Conservation (phyloP, 768 basidiomycete genomes). For the Naganishia friedmannii region DNA sequence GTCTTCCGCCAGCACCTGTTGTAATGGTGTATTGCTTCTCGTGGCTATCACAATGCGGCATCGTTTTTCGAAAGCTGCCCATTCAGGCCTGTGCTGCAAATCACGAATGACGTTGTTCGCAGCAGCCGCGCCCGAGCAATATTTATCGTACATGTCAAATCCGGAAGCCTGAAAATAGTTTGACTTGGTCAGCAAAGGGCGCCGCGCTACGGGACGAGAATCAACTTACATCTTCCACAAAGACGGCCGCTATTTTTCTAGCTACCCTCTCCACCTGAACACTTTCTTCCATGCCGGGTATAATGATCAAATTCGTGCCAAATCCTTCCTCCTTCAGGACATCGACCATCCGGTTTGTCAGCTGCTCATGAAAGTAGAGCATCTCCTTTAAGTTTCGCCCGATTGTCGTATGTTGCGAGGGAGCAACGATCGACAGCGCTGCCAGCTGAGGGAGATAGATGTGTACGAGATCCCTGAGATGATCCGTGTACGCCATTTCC, state of each 20-base stretch:
- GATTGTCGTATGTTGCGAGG: slow-evolving; percentile 36
- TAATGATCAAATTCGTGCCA: slow-evolving; percentile 29
- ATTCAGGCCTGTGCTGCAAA: slow-evolving; percentile 68
- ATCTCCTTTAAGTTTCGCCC: slow-evolving; percentile 44
- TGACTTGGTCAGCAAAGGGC: slow-evolving; percentile 33
- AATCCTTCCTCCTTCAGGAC: slow-evolving; percentile 48
- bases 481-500: slow-evolving; percentile 75
- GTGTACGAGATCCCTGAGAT: slow-evolving; percentile 69
- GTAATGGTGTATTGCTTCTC: slow-evolving; percentile 45
- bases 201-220: slow-evolving; percentile 34
- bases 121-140: slow-evolving; percentile 81
- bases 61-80: slow-evolving; percentile 77
- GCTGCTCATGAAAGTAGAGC: slow-evolving; percentile 41
- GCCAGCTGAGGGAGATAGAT: slow-evolving; percentile 49
- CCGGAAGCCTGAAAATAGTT: slow-evolving; percentile 60
- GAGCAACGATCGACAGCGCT: slow-evolving; percentile 42
- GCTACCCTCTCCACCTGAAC: slow-evolving; percentile 43
- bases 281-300: slow-evolving; percentile 17
- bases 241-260: slow-evolving; percentile 41
- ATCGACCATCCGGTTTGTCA: slow-evolving; percentile 46
- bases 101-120: slow-evolving; percentile 72
- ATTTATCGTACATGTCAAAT: slow-evolving; percentile 76
- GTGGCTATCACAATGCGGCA: slow-evolving; percentile 61
- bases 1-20: slow-evolving; percentile 38
- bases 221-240: slow-evolving; percentile 48